Conservation (phyloP, 805 yeast species). For the Hanseniaspora meyeri region DNA sequence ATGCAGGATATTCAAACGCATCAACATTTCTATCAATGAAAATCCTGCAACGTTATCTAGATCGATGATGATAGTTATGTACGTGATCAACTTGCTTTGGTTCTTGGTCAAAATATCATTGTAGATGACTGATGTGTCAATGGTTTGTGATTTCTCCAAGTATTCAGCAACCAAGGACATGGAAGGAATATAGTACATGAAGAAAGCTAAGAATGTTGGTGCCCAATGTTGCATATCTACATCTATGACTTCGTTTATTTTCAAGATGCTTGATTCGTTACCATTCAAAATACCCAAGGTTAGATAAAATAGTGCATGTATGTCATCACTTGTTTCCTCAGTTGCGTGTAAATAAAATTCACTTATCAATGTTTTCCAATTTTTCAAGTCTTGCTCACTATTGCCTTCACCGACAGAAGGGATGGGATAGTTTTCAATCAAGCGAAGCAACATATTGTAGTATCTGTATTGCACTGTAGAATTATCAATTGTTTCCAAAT, state of each 20-base stretch:
- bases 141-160: constrained; percentile 24
- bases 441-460: background rate
- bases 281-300: constrained; percentile 3
- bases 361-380: constrained; percentile 1
- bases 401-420: background rate
- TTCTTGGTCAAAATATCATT: constrained; percentile 1
- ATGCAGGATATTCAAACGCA: background rate
- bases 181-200: constrained; percentile 50
- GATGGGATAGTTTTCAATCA: constrained; percentile 1
- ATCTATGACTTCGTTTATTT: background rate
- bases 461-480: background rate
- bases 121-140: background rate
- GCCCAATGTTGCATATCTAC: background rate
- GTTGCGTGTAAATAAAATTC: background rate
- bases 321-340: background rate
- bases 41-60: constrained; percentile 5
- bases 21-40: constrained; percentile 3
- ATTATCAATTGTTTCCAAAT: background rate
- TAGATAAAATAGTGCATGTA: background rate
- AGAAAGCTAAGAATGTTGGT: constrained; percentile 21
- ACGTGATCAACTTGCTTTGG: background rate
- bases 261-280: background rate
- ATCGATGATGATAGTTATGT: constrained; percentile 3
- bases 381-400: background rate
- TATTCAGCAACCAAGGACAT: constrained; percentile 33